A percentile compares a stretch with the other conserved stretches of the same genome.
Conservation (phyloP, 805 yeast genomes). For the Candida argentea region DNA sequence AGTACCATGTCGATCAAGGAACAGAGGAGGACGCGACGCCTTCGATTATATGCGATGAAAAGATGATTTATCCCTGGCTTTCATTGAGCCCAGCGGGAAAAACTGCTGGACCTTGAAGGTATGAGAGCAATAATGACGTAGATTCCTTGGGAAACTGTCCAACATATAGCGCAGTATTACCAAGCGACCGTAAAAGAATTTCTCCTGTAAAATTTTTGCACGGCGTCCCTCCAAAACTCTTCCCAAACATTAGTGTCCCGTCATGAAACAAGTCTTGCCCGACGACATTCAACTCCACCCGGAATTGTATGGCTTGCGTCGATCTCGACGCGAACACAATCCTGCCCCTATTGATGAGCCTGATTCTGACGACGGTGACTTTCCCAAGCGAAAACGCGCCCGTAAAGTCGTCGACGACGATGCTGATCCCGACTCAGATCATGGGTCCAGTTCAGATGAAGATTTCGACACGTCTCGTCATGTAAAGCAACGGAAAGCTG, state of each 20-base stretch:
- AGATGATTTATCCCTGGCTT: too few relatives aligned
- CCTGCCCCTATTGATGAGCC: conserved; percentile 24
- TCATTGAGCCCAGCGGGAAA: too few relatives aligned
- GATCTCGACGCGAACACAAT: conserved; percentile 53
- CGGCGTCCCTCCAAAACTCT: too few relatives aligned
- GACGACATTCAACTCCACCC: conserved; percentile 60
- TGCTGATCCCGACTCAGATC: conserved; percentile 11
- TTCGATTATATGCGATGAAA: too few relatives aligned
- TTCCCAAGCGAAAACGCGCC: conserved; percentile 7
- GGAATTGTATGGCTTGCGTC: conserved; percentile 73
- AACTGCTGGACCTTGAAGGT: too few relatives aligned
- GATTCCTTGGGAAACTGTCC: too few relatives aligned
- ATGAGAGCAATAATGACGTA: too few relatives aligned
- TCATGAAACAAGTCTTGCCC: conserved; percentile 15
- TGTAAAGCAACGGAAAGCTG: conserved; percentile 7
- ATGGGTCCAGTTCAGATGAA: conserved; percentile 8
- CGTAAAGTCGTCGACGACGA: conserved; percentile 7
- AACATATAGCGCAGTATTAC: too few relatives aligned
- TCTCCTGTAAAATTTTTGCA: too few relatives aligned
- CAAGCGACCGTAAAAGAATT: too few relatives aligned
- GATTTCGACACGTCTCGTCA: conserved; percentile 11
- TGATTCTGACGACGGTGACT: conserved; percentile 20
- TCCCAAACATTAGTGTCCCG: neutral
- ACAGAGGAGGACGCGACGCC: too few relatives aligned
- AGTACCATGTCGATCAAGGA: too few relatives aligned